phyloP scores from a whole-genome alignment of 768 basidiomycete species.

The Cyclocybe cylindracea region DNA sequence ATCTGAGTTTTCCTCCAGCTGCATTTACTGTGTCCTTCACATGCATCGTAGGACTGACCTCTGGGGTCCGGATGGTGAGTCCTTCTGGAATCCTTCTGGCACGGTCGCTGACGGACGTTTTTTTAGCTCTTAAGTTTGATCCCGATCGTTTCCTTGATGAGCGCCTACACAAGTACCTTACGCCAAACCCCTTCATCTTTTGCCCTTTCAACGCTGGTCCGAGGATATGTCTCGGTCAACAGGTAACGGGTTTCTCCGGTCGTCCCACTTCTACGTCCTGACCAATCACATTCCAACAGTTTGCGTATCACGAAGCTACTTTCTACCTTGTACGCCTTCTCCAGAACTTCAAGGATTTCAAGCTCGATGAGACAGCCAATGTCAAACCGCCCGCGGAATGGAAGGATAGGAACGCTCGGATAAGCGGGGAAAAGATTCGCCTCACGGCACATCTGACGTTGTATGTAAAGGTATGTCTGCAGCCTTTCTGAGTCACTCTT shows the following conservation, averaged over 20 bases:
- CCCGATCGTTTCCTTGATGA: slow-evolving; percentile 69
- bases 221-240: slow-evolving; percentile 52
- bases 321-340: too few species aligned
- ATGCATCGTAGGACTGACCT: slow-evolving; percentile 52
- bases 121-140: slow-evolving; percentile 54
- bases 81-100: too few species aligned
- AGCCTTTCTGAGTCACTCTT: slow-evolving; percentile 2
- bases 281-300: slow-evolving; percentile 6
- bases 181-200: slow-evolving; percentile 58
- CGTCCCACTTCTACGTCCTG: too few species aligned
- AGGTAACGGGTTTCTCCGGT: slow-evolving; percentile 24
- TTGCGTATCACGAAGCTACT: slow-evolving; percentile 49
- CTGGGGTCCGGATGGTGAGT: slow-evolving; percentile 56
- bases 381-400: slow-evolving; percentile 45
- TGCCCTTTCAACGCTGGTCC: slow-evolving; percentile 55
- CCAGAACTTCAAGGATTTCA: slow-evolving; percentile 32
- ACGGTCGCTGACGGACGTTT: background rate
- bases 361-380: slow-evolving; percentile 36
- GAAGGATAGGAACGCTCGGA: slow-evolving; percentile 31
- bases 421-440: slow-evolving; percentile 40
- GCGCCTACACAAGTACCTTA: slow-evolving; percentile 53
- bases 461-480: slow-evolving; percentile 30
- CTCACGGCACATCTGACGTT: slow-evolving; percentile 43
- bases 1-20: background rate
- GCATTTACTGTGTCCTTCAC: slow-evolving; percentile 37